Evolutionary conservation across 2,329 filamentous ascomycete species (phyloP), one percentile per base, ranked within the genome.

Genomic region (Fusarium torulosum): DNA sequence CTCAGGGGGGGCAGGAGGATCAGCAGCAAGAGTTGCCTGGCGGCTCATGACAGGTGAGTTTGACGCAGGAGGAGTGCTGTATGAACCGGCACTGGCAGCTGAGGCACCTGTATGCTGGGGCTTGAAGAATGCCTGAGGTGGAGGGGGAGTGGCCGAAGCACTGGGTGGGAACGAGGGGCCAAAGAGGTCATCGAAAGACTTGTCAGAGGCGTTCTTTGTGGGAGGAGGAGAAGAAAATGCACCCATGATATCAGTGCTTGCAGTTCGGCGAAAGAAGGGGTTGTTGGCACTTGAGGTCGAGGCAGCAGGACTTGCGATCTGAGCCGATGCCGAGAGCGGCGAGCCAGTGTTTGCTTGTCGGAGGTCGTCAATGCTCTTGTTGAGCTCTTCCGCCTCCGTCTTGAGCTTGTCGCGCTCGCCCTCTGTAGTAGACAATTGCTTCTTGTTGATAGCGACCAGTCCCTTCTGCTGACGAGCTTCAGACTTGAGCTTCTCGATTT

Each of bases 391-490:
- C 43, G 91, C 90, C 77, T 98, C 95, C 2, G 84, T 82, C 81
- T 94, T 94, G 38, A 97, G 83, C 82, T 93, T 95, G 63, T 98
- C 95, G 31, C 92, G 88, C 77, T 98, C 95, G 46, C 87, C 88
- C 78, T 99, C 96, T 58, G 91, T 93, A 1, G 94, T 97, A 35
- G 91, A 88, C 62, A 98, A 83, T 80, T 99, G 96, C 82, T 99
- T 99, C 85, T 96, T 98, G 82, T 97, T 97, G 81, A 99, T 99
- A 42, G 96, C 94, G 29, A 97, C 95, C 69, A 98, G 85, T 19
- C 96, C 96, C 81, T 97, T 98, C 76, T 98, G 94, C 78, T 98
- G 96, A 41, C 96, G 90, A 25, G 94, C 94, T 72, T 97, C 94
- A 14, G 91, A 93, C 77, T 92, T 94, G 72, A 97, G 85, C 83